phyloP scores from a whole-genome alignment of 2,329 filamentous ascomycete species.

The Xylariaceae sp. region DNA sequence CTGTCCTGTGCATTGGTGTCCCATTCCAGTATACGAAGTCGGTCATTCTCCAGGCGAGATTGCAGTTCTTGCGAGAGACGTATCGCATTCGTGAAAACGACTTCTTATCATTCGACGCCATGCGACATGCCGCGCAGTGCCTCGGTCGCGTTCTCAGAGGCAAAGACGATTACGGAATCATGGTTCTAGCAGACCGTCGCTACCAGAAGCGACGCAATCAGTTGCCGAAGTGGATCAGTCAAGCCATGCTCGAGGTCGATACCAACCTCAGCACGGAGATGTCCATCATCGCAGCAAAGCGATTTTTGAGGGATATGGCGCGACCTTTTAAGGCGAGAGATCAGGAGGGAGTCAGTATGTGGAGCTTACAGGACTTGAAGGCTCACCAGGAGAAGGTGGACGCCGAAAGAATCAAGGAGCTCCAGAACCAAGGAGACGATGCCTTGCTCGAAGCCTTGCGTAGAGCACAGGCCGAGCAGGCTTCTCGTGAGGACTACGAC shows the following conservation, averaged over 20 bases:
- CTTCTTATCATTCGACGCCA: slow-evolving; percentile 96
- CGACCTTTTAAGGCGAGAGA: slow-evolving; percentile 78
- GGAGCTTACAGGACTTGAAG: slow-evolving; percentile 75
- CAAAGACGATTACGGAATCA: slow-evolving; percentile 99
- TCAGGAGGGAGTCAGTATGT: slow-evolving; percentile 89
- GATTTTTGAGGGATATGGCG: slow-evolving; percentile 86
- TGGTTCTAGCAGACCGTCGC: slow-evolving; percentile 91
- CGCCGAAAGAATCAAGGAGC: slow-evolving; percentile 59
- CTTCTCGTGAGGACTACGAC: slow-evolving; percentile 41
- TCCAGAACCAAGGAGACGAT: slow-evolving; percentile 44
- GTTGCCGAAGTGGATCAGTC: slow-evolving; percentile 93
- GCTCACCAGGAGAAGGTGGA: slow-evolving; percentile 72
- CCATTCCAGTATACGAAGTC: slow-evolving; percentile 99
- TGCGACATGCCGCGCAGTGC: slow-evolving; percentile 98
- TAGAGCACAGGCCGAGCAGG: slow-evolving; percentile 26
- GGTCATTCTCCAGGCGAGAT: slow-evolving; percentile 86
- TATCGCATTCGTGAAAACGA: slow-evolving; percentile 97
- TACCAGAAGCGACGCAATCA: slow-evolving; percentile 89
- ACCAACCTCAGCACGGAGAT: slow-evolving; percentile 93
- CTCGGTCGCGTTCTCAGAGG: slow-evolving; percentile 88
- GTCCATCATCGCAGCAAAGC: slow-evolving; percentile 82
- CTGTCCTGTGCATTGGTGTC: slow-evolving; percentile 92
- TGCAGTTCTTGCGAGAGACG: slow-evolving; percentile 94
- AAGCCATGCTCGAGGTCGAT: slow-evolving; percentile 78
- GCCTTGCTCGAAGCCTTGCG: slow-evolving; percentile 30